These are phyloP conservation scores for Athelia sp. DNA, from an alignment of 1,284 basidiomycete species.

Conservation along the genomic window DNA sequence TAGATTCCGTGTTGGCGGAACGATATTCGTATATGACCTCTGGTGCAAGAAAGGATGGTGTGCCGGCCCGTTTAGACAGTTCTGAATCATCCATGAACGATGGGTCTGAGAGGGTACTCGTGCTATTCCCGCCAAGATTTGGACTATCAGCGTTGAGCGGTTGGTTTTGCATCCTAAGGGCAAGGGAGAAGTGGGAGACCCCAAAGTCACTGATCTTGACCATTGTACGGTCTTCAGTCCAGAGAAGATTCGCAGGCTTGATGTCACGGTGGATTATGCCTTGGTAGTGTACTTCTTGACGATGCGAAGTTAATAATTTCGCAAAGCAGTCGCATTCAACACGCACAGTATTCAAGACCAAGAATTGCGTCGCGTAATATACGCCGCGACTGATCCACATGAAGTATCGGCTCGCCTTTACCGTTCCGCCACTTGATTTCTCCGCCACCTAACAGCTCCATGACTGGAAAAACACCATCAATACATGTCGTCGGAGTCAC, in stretches of 20 bases:
- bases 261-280: slow-evolving; percentile 99
- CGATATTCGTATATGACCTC: slow-evolving; percentile 62
- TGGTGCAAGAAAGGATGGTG: slow-evolving; percentile 96
- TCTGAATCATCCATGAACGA: slow-evolving; percentile 83
- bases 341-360: slow-evolving; percentile 74
- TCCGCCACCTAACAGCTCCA: slow-evolving; percentile 85
- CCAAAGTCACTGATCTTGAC: slow-evolving; percentile 99
- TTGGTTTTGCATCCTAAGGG: slow-evolving; percentile 61
- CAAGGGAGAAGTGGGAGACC: slow-evolving; percentile 92
- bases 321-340: slow-evolving; percentile 6
- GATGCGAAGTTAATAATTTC: slow-evolving; percentile 1
- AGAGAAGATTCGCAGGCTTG: slow-evolving; percentile 96
- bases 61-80: slow-evolving; percentile 91
- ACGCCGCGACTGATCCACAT: slow-evolving; percentile 66
- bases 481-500: too few species aligned
- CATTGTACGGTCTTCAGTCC: slow-evolving; percentile 73
- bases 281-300: slow-evolving; percentile 79
- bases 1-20: not conserved
- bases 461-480: slow-evolving; percentile 39
- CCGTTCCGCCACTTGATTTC: slow-evolving; percentile 73
- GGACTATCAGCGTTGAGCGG: slow-evolving; percentile 39
- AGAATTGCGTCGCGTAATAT: slow-evolving; percentile 80
- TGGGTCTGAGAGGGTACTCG: slow-evolving; percentile 41
- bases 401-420: slow-evolving; percentile 57
- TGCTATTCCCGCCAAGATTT: slow-evolving; percentile 6